Evolutionary conservation across 805 yeast genomes (phyloP).

Genomic region (Barnettozyma californica): DNA sequence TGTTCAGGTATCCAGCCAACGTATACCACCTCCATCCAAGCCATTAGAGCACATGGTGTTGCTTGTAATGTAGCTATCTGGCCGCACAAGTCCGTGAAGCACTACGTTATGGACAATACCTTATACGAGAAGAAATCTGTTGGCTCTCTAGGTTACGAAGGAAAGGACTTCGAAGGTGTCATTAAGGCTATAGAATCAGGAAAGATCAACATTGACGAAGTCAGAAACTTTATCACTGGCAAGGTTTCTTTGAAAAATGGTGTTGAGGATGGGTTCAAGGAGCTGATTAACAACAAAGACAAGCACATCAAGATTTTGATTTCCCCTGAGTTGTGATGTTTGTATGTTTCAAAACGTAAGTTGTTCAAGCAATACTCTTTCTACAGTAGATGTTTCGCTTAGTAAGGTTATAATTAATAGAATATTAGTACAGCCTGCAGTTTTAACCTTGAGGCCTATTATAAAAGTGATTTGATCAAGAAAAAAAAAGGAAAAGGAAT

Average conservation of each 20-base stretch:
- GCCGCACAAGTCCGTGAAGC: constrained; percentile 41
- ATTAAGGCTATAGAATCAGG: constrained; percentile 37
- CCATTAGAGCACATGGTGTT: constrained; percentile 37
- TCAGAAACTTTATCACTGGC: constrained; percentile 34
- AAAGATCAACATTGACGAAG: constrained; percentile 30
- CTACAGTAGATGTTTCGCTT: no score
- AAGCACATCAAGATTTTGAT: constrained; percentile 42
- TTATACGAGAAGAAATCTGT: constrained; percentile 37
- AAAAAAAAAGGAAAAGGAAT: no score
- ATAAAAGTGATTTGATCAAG: no score
- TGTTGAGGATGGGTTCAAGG: constrained; percentile 37
- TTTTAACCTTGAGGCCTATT: neutral
- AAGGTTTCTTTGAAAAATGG: constrained; percentile 35
- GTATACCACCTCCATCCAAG: constrained; percentile 36
- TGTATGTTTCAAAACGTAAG: no score
- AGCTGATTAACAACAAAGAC: constrained; percentile 38
- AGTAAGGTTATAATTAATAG: no score
- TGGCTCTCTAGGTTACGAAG: constrained; percentile 42
- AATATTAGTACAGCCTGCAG: neutral
- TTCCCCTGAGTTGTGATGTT: constrained; percentile 2
- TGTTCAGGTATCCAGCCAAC: constrained; percentile 48
- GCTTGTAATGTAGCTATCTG: constrained; percentile 46
- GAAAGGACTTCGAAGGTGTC: constrained; percentile 38
- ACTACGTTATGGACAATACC: constrained; percentile 42
- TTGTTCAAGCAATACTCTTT: no score